A percentile compares a stretch with the other conserved stretches of the same genome.
Conservation (phyloP, 179 eudicot species). For the Drosera spatulata region DNA sequence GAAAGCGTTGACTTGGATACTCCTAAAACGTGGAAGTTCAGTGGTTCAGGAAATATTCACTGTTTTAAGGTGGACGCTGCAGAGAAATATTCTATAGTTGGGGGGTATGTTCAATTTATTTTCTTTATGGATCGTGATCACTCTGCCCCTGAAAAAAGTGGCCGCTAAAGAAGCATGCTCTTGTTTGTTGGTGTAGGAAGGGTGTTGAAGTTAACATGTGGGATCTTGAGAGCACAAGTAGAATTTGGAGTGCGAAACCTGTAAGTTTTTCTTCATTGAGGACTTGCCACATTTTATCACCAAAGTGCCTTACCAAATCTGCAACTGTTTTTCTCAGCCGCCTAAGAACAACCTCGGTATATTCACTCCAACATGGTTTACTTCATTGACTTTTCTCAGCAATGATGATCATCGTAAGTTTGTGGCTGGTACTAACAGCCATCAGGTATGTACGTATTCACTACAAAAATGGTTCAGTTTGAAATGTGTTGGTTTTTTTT, state of each 20-base stretch:
- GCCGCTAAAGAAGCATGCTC: background rate
- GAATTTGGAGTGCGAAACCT: conserved; percentile 52
- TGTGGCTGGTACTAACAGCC: conserved; percentile 77
- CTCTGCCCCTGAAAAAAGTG: background rate
- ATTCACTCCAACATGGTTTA: conserved; percentile 82
- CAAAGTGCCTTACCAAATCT: background rate
- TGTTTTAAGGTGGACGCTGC: conserved; percentile 55
- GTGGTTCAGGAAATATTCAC: conserved; percentile 58
- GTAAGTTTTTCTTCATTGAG: conserved; percentile 20
- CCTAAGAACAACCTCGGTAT: conserved; percentile 77
- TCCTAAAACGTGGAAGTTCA: conserved; percentile 48
- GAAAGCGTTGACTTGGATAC: conserved; percentile 18
- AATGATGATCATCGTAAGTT: conserved; percentile 91
- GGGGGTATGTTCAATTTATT: conserved; percentile 57
- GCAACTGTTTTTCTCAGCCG: conserved; percentile 44
- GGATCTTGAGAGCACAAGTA: conserved; percentile 40
- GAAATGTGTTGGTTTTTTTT: background rate
- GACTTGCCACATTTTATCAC: no score
- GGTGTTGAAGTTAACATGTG: conserved; percentile 63
- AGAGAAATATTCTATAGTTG: conserved; percentile 72
- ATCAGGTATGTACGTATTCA: conserved; percentile 48
- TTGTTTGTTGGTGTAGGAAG: conserved; percentile 22
- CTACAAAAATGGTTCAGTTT: background rate
- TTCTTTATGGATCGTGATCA: background rate
- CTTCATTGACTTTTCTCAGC: conserved; percentile 66